Base-by-base conservation (phyloP, 345 rosid species). In the Salix exigua region DNA sequence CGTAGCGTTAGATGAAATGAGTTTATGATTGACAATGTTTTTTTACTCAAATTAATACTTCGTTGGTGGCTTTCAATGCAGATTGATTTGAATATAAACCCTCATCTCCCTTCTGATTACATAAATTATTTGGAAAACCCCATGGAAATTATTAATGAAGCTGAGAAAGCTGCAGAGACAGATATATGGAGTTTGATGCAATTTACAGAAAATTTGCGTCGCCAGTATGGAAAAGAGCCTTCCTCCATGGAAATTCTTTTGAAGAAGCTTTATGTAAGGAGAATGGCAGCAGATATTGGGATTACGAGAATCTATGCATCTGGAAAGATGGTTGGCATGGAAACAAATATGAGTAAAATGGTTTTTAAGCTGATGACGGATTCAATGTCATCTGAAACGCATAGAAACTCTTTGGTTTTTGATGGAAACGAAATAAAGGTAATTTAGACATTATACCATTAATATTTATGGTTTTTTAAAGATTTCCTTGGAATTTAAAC, bases 241-340 rank as follows among this genome's bases (percentile, higher is more conserved):
- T 87, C 85, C 75, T 85, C 97, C 73, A 93, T 91, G 99, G 99
- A 89, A 79, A 85, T 89, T 71, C 85, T 93, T 26, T 86, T 95
- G 86, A 95, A 93, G 89, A 93, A 90, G 91, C 85, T 93, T 30
- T 93, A 93, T 72, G 92, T 88, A 78, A 90, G 93, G 84, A 91
- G 99, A 85, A 95, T 95, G 97, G 97, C 97, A 10, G 94, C 99
- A 73, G 99, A 95, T 84, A 88, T 95, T 78, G 99, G 97, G 85
- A 89, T 95, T 67, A 85, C 77, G 67, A 83, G 88, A 87, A 88
- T 95, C 64, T 88, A 87, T 84, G 85, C 92, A 68, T 84, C 91
- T 78, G 98, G 98, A 76, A 95, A 90, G 87, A 88, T 89, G 88
- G 99, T 95, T 80, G 86, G 86, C 79, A 89, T 91, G 98, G 79